Base-by-base conservation (phyloP, 306 rosid genomes). In the Pyrus pyrifolia region DNA sequence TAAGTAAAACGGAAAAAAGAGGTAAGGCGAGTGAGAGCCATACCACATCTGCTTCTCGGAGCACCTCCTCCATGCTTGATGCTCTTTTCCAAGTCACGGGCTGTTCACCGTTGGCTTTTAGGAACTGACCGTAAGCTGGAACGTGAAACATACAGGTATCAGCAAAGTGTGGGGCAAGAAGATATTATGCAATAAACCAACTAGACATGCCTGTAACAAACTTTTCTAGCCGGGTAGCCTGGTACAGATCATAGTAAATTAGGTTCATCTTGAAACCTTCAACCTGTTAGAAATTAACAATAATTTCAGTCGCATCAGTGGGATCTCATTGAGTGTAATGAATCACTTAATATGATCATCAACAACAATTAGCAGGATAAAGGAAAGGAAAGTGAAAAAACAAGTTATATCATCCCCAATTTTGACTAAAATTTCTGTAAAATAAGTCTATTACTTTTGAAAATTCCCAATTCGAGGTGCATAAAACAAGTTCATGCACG, bases 211-310 rank as follows among this genome's bases (percentile, higher is more conserved):
- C 99, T 87, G 98, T 85, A 55, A 96, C 97, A 68, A 96, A 96
- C 88, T 96, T 96, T 74, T 96, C 99, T 29, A 96, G 93, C 60
- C 97, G 82, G 17, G 98, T 91, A 49, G 99, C 22, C 77, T 96
- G 99, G 89, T 96, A 96, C 71, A 96, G 93, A 85, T 96, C 99
- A 22, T 35, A 96, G 91, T 96, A 96, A 70, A 96, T 91, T 46
- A 96, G 86, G 92, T 96, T 96, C 99, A 96, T 96, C 91, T 96
- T 92, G 93, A 96, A 96, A 78, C 99, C 99, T 89, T 96, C 99
- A 80, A 96, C 93, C 99, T 95, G 85, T 78, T 52, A 59, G 70
- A 70, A 25, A 61, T 42, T 62, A 81, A 68, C 70, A 71, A 64
- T 19, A 68, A 27, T 52, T 73, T 67, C 31, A 75, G 75, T 74